Conservation (phyloP, 2,329 filamentous ascomycete species). For the Hysterium pulicare region DNA sequence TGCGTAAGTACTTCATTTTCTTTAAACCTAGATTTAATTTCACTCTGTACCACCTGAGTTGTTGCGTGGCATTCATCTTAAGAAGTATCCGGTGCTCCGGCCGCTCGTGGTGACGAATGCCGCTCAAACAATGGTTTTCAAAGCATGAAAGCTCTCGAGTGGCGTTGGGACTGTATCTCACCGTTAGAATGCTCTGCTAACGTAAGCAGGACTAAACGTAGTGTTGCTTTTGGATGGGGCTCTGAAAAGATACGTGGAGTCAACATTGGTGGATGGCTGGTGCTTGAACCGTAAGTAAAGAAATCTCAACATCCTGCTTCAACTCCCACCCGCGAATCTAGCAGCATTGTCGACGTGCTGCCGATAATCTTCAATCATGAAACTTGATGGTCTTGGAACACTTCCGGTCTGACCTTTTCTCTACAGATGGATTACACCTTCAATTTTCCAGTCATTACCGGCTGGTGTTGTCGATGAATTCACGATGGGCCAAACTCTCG, state of each 20-base stretch:
- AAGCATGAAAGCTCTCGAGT: no score
- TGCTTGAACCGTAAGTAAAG: slow-evolving; percentile 42
- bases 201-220: slow-evolving; percentile 18
- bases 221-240: slow-evolving; percentile 48
- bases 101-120: no score
- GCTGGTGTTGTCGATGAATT: slow-evolving; percentile 49
- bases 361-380: no score
- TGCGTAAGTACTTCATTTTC: slow-evolving; percentile 21
- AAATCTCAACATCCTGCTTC: background rate
- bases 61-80: no score
- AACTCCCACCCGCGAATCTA: background rate
- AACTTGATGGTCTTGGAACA: no score
- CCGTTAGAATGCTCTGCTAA: background rate
- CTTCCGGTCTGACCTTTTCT: background rate
- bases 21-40: slow-evolving; percentile 4
- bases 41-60: no score
- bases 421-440: slow-evolving; percentile 55
- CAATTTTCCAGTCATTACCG: slow-evolving; percentile 45
- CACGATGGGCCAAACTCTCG: slow-evolving; percentile 50
- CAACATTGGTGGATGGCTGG: slow-evolving; percentile 52
- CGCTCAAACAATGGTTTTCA: background rate
- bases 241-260: slow-evolving; percentile 48
- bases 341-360: background rate
- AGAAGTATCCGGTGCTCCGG: no score
- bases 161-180: no score